Percentiles rank a stretch among this genome's conserved stretches.
Conservation (phyloP, 2,329 filamentous ascomycete species). For the Alternaria arbusti region DNA sequence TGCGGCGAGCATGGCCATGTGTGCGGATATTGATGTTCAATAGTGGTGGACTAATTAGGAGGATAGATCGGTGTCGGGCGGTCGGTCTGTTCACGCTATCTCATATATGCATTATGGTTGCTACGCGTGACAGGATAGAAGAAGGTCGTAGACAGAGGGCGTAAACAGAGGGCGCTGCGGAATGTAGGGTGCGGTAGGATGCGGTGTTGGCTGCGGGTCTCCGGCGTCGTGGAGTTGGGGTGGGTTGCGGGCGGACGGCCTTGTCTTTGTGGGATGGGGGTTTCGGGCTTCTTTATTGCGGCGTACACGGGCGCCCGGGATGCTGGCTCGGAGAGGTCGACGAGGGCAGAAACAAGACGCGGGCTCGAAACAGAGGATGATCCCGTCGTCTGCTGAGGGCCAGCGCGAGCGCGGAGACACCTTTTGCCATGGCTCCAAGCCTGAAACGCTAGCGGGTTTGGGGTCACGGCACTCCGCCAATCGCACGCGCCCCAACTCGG, state of each 20-base stretch:
- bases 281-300: slow-evolving; percentile 19
- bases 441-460: slow-evolving; percentile 19
- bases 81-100: slow-evolving; percentile 8
- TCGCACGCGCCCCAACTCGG: slow-evolving; percentile 1
- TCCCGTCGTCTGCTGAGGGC: slow-evolving; percentile 6
- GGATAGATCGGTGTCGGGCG: too few species aligned
- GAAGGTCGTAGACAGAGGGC: slow-evolving; percentile 11
- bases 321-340: neutral
- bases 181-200: neutral
- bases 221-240: slow-evolving; percentile 9
- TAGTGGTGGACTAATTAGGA: slow-evolving; percentile 1
- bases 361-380: slow-evolving; percentile 20
- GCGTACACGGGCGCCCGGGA: slow-evolving; percentile 10
- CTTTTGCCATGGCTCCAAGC: slow-evolving; percentile 17
- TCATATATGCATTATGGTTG: slow-evolving; percentile 26
- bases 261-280: slow-evolving; percentile 17
- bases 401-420: slow-evolving; percentile 16
- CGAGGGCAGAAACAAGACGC: slow-evolving; percentile 19
- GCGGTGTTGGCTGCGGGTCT: slow-evolving; percentile 1
- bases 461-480: slow-evolving; percentile 6
- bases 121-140: slow-evolving; percentile 1
- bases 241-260: slow-evolving; percentile 3
- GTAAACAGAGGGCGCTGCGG: slow-evolving; percentile 13
- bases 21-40: neutral
- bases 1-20: slow-evolving; percentile 80